Evolutionary conservation across 2,329 filamentous ascomycete genomes (phyloP).

Genomic region (Apiospora marii): DNA sequence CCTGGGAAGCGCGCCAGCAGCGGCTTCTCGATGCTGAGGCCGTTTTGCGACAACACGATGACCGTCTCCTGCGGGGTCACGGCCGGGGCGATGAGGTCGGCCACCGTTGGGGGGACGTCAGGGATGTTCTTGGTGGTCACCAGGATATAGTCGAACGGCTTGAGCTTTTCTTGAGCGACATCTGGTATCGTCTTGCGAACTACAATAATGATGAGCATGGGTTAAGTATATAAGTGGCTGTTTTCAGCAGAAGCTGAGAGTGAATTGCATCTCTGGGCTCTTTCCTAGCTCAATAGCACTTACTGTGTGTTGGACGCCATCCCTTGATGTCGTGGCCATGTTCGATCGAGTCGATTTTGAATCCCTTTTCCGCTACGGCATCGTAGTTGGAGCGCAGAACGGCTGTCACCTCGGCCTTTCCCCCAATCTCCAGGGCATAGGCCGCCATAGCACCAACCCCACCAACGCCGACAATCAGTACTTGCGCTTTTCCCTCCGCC

Average conservation of each 20-base stretch:
- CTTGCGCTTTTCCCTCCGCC: conserved; percentile 42
- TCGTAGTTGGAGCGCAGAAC: conserved; percentile 65
- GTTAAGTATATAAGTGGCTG: neutral
- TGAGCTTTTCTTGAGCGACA: conserved; percentile 42
- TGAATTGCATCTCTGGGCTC: neutral
- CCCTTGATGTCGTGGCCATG: conserved; percentile 55
- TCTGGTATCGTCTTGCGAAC: conserved; percentile 58
- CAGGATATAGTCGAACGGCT: conserved; percentile 62
- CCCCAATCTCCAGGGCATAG: conserved; percentile 59
- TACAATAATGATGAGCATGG: conserved; percentile 32
- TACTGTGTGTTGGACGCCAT: conserved; percentile 57
- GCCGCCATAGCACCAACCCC: conserved; percentile 65
- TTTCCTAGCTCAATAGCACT: conserved; percentile 25
- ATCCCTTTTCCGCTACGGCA: conserved; percentile 55
- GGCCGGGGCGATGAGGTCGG: conserved; percentile 59
- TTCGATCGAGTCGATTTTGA: conserved; percentile 62
- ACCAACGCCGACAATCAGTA: conserved; percentile 63
- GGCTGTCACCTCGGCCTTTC: conserved; percentile 58
- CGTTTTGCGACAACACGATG: conserved; percentile 68
- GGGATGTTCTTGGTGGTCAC: conserved; percentile 66
- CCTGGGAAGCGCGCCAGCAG: conserved; percentile 57
- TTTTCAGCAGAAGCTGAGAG: neutral
- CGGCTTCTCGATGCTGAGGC: conserved; percentile 68
- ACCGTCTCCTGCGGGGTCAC: conserved; percentile 58
- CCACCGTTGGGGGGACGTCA: conserved; percentile 57